Conservation (phyloP, 306 rosid species). For the Cicer cuneatum region DNA sequence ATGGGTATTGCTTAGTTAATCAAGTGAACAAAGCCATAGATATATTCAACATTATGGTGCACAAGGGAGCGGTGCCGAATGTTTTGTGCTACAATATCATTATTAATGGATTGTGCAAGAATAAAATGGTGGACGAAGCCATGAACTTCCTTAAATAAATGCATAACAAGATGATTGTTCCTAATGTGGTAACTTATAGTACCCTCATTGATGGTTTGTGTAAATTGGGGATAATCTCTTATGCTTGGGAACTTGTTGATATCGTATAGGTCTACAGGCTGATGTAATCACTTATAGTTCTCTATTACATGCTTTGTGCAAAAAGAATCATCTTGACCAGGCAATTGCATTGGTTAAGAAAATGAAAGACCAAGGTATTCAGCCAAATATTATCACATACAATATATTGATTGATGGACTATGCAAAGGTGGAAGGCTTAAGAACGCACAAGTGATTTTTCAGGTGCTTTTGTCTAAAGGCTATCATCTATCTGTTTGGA, state of each 20-base stretch:
- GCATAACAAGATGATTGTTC: background rate
- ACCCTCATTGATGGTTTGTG: conserved; percentile 2
- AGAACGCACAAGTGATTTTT: no score
- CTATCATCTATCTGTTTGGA: no score
- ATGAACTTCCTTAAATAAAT: background rate
- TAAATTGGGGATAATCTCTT: background rate
- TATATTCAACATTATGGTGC: background rate
- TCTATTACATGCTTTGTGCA: background rate
- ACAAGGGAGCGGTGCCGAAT: background rate
- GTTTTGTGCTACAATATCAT: background rate
- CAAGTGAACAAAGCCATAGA: background rate
- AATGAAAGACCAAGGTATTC: no score
- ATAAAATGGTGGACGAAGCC: background rate
- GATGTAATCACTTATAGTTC: background rate
- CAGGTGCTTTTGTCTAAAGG: no score
- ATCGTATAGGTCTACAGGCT: background rate
- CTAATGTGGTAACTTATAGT: background rate
- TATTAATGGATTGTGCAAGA: background rate
- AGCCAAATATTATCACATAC: no score
- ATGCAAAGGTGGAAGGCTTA: no score
- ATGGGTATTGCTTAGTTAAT: conserved; percentile 6
- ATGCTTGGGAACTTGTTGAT: background rate
- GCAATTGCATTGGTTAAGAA: no score
- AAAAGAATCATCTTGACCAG: no score
- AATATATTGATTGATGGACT: no score